Evolutionary conservation across 306 rosid genomes (phyloP).

Genomic region (Alnus rubra): DNA sequence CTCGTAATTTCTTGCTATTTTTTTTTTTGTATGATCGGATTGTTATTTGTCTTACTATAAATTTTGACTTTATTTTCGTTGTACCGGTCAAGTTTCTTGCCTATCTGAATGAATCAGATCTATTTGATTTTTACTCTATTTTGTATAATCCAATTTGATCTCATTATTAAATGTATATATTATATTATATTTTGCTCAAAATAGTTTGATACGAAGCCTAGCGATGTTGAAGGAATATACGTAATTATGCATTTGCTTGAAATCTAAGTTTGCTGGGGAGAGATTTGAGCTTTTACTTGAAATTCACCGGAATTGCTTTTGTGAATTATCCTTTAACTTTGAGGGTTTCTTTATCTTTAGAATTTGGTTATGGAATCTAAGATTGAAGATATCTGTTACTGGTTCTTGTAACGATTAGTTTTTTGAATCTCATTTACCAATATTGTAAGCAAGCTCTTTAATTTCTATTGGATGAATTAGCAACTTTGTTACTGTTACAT

Average conservation of each 20-base stretch:
- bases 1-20: background rate
- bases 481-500: background rate
- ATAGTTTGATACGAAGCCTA: background rate
- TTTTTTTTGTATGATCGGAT: background rate
- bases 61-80: background rate
- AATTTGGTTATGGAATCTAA: background rate
- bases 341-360: background rate
- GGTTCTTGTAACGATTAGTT: background rate
- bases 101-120: background rate
- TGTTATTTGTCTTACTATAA: background rate
- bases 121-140: background rate
- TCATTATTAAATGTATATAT: too few species aligned
- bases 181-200: background rate
- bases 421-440: background rate
- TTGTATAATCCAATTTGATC: background rate
- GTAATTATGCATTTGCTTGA: too few species aligned
- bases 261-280: background rate
- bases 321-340: background rate
- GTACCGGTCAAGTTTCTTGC: background rate
- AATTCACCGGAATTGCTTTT: background rate
- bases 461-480: background rate
- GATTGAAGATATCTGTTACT: background rate
- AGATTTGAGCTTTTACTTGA: background rate
- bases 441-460: background rate
- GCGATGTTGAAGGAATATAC: background rate